Base-by-base conservation (phyloP, 1,139 yeast genomes). In the Saccharomycopsis hybrid region DNA sequence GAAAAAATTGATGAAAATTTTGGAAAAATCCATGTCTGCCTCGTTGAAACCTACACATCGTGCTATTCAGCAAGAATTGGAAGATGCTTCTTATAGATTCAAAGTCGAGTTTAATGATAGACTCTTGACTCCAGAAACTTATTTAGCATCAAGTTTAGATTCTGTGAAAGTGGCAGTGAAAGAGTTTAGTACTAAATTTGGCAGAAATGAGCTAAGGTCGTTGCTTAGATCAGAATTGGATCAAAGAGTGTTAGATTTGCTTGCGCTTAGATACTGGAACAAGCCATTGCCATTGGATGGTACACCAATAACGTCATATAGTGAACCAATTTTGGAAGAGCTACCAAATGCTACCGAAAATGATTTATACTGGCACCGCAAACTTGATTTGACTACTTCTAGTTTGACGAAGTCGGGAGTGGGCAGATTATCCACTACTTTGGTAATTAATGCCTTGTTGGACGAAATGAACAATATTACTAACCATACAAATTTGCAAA, bases 61-160 rank as follows among this genome's bases (percentile, higher is more conserved):
- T 50, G 77, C 90, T 5, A 90, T 94, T 49, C 88, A 86, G 56
- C 92, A 82, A 61, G 98, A 92, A 65, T 74, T 89, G 49, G 99
- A 94, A 64, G 98, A 94, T 60, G 81, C 97, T 0, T 73, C 95
- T 1, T 94, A 94, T 63, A 83, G 85, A 63, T 92, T 88, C 70
- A 94, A 94, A 65, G 98, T 94, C 28, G 97, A 92, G 65, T 94
- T 89, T 65, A 92, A 94, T 63, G 99, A 94, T 65, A 78, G 97
- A 52, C 85, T 85, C 39, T 72, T 94, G 57, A 92, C 98, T 0
- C 95, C 97, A 9, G 94, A 89, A 60, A 87, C 95, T 56, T 92
- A 92, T 63, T 74, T 94, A 58, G 96, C 97, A 18, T 92, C 87
- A 59, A 88, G 94, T 51, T 80, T 92, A 43, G 98, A 94, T 66